phyloP scores from a whole-genome alignment of 345 rosid species.

The Salix udensis region DNA sequence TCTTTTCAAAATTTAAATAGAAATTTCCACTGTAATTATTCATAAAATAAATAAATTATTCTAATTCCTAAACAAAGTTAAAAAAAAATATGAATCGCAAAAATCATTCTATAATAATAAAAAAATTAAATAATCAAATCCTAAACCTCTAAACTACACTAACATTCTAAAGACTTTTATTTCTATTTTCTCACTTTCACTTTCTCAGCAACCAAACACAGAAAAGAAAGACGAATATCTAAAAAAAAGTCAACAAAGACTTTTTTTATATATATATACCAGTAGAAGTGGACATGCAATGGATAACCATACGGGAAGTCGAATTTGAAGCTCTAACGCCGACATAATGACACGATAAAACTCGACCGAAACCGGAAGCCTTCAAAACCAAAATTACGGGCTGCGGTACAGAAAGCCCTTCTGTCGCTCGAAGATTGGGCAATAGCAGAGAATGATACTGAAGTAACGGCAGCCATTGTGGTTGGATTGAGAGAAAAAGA shows the following conservation, averaged over 20 bases:
- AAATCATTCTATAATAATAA: neutral
- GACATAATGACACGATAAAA: conserved; percentile 32
- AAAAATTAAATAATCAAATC: neutral
- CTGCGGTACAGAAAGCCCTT: conserved; percentile 5
- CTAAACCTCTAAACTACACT: neutral
- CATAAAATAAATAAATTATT: neutral
- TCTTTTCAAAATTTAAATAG: neutral
- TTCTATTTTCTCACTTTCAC: neutral
- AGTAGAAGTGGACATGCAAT: conserved; percentile 56
- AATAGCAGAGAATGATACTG: conserved; percentile 66
- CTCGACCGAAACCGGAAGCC: conserved; percentile 36
- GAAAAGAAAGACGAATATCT: neutral
- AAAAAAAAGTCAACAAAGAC: neutral
- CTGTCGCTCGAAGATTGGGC: conserved; percentile 41
- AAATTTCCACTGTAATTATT: neutral
- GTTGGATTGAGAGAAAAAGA: neutral
- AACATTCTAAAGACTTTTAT: neutral
- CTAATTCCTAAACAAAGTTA: neutral
- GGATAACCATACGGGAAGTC: conserved; percentile 45
- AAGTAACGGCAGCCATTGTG: conserved; percentile 19
- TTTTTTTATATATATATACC: conserved; percentile 34
- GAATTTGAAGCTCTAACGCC: conserved; percentile 38
- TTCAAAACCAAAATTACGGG: neutral
- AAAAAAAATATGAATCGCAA: neutral
- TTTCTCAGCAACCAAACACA: neutral